Percentiles rank a stretch among this genome's conserved stretches.
Conservation (phyloP, 306 rosid species). For the Medicago lupulina region DNA sequence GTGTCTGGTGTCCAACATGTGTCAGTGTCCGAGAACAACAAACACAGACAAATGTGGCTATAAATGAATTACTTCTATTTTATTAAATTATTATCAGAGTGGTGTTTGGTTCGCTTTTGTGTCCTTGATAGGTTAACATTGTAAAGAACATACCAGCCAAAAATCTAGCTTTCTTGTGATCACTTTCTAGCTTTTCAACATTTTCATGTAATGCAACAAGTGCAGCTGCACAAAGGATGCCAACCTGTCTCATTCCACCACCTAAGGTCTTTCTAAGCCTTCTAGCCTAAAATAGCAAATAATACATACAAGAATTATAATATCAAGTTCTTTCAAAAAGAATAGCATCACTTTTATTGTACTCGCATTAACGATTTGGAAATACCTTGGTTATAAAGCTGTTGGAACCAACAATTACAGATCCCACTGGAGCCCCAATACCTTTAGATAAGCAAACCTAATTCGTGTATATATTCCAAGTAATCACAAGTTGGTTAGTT, state of each 20-base stretch:
- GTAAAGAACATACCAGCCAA: conserved; percentile 62
- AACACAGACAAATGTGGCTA: no score
- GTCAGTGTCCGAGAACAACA: neutral
- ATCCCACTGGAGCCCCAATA: conserved; percentile 94
- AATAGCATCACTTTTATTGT: conserved; percentile 6
- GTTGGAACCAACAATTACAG: conserved; percentile 81
- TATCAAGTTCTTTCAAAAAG: conserved; percentile 3
- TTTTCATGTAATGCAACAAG: conserved; percentile 75
- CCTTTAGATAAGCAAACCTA: conserved; percentile 93
- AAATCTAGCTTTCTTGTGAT: conserved; percentile 74
- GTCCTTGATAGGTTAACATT: neutral
- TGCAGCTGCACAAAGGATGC: conserved; percentile 91
- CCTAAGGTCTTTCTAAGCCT: conserved; percentile 85
- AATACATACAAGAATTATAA: neutral
- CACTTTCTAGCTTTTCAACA: conserved; percentile 68
- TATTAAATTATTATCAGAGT: neutral
- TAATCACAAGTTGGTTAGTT: conserved; percentile 3
- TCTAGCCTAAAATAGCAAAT: conserved; percentile 63
- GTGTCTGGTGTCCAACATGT: neutral
- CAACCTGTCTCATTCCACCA: conserved; percentile 95
- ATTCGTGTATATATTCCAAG: conserved; percentile 41
- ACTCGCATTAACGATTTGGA: neutral
- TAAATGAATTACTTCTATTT: no score
- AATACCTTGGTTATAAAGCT: conserved; percentile 79
- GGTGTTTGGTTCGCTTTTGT: neutral